A percentile compares a stretch with the other conserved stretches of the same genome.
These are phyloP conservation scores for Podospora australis DNA, from an alignment of 495 filamentous ascomycete genomes.

Conservation along the genomic window DNA sequence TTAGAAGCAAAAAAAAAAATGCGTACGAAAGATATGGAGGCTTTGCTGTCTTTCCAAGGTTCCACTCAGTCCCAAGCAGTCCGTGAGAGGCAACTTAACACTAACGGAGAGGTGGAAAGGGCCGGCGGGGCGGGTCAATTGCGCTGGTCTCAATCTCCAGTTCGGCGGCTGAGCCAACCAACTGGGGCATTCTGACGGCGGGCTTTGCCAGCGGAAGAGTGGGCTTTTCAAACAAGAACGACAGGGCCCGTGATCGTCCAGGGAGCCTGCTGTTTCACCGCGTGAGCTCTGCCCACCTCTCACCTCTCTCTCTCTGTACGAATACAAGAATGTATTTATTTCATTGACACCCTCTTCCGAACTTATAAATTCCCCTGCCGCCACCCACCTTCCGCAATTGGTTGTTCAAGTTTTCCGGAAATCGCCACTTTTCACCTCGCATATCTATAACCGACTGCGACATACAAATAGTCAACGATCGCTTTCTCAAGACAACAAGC, in stretches of 20 bases:
- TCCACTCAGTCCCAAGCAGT: too few species aligned
- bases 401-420: not conserved
- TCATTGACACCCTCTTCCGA: not conserved
- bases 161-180: slow-evolving; percentile 16
- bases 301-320: too few species aligned
- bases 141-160: slow-evolving; percentile 7
- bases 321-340: too few species aligned
- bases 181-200: slow-evolving; percentile 12
- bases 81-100: slow-evolving; percentile 1
- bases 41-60: too few species aligned
- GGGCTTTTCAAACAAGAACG: slow-evolving; percentile 5
- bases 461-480: not conserved
- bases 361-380: not conserved
- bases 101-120: not conserved
- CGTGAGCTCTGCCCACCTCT: not conserved
- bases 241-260: slow-evolving; percentile 17
- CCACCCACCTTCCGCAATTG: slow-evolving; percentile 16
- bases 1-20: not conserved
- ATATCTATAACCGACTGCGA: not conserved
- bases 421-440: not conserved
- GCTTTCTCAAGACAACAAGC: not conserved
- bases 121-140: not conserved
- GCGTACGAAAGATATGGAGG: not conserved
- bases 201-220: slow-evolving; percentile 6
- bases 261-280: slow-evolving; percentile 10